phyloP scores from a whole-genome alignment of 2,329 filamentous ascomycete species.

The Hirsutella thompsonii region DNA sequence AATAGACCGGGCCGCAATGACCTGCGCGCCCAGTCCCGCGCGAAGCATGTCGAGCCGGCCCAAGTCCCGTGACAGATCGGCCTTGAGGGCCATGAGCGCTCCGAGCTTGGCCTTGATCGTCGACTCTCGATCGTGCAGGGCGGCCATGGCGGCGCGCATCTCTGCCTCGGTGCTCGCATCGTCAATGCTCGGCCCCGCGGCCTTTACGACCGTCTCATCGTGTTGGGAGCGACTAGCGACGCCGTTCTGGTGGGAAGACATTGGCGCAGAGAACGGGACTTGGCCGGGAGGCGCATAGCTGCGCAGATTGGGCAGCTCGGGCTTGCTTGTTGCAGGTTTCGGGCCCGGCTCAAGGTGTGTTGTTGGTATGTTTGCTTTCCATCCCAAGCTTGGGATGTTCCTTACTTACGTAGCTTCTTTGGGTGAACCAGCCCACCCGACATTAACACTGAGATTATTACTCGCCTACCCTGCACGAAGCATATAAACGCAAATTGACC shows the following conservation, averaged over 20 bases:
- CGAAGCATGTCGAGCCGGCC: constrained; percentile 79
- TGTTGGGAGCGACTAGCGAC: constrained; percentile 19
- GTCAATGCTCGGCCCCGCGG: constrained; percentile 34
- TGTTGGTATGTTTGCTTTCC: neutral
- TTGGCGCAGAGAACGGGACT: constrained; percentile 24
- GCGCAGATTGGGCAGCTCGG: constrained; percentile 4
- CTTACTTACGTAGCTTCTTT: too few relatives aligned
- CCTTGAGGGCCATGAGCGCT: constrained; percentile 66
- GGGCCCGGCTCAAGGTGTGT: neutral
- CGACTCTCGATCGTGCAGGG: constrained; percentile 65
- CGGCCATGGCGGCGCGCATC: constrained; percentile 62
- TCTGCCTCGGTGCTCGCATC: constrained; percentile 65
- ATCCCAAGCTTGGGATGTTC: neutral
- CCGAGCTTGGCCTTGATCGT: constrained; percentile 63
- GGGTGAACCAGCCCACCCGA: too few relatives aligned
- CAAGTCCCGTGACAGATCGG: constrained; percentile 76
- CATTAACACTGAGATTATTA: too few relatives aligned
- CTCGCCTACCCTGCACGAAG: too few relatives aligned
- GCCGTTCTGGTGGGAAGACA: constrained; percentile 35
- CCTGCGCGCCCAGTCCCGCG: constrained; percentile 77
- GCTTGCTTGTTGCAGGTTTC: neutral
- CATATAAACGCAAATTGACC: too few relatives aligned
- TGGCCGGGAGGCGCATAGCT: constrained; percentile 29
- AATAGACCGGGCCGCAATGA: constrained; percentile 68
- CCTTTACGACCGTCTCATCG: constrained; percentile 17